Evolutionary conservation across 2,329 filamentous ascomycete genomes (phyloP).

Genomic region (Fusarium siculi): DNA sequence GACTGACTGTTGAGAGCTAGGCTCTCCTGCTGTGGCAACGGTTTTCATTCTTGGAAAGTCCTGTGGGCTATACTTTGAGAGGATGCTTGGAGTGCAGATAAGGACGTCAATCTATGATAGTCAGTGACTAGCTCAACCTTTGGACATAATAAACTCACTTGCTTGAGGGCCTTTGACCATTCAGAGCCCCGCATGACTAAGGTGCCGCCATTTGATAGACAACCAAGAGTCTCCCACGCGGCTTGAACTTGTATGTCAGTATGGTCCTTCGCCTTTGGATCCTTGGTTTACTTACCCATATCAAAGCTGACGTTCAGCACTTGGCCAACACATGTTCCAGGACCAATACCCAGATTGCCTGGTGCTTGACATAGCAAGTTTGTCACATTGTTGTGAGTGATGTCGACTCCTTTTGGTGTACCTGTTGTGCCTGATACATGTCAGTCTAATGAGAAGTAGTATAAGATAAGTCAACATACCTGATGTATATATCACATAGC

Average conservation of each 20-base stretch:
- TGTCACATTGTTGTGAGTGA: conserved; percentile 65
- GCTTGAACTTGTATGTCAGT: conserved; percentile 47
- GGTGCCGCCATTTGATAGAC: conserved; percentile 66
- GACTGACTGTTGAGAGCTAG: conserved; percentile 56
- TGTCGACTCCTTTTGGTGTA: conserved; percentile 67
- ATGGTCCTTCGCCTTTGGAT: rapidly evolving
- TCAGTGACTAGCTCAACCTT: neutral
- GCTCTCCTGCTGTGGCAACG: conserved; percentile 65
- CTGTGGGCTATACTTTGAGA: conserved; percentile 59
- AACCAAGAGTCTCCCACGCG: conserved; percentile 68
- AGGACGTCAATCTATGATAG: conserved; percentile 58
- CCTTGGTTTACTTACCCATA: conserved; percentile 60
- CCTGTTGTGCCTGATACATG: conserved; percentile 59
- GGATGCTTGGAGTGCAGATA: conserved; percentile 65
- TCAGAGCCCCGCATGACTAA: conserved; percentile 61
- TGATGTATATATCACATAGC: conserved; percentile 67
- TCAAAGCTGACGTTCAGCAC: conserved; percentile 69
- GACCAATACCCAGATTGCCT: conserved; percentile 60
- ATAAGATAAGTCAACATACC: conserved; percentile 44
- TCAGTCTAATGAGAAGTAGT: neutral
- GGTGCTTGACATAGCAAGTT: conserved; percentile 63
- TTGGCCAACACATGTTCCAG: conserved; percentile 64
- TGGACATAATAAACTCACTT: conserved; percentile 46
- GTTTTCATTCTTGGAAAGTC: conserved; percentile 62
- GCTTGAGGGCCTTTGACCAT: conserved; percentile 58